phyloP scores from a whole-genome alignment of 2,329 filamentous ascomycete species.

The Nannizziopsis arthrosporioides region DNA sequence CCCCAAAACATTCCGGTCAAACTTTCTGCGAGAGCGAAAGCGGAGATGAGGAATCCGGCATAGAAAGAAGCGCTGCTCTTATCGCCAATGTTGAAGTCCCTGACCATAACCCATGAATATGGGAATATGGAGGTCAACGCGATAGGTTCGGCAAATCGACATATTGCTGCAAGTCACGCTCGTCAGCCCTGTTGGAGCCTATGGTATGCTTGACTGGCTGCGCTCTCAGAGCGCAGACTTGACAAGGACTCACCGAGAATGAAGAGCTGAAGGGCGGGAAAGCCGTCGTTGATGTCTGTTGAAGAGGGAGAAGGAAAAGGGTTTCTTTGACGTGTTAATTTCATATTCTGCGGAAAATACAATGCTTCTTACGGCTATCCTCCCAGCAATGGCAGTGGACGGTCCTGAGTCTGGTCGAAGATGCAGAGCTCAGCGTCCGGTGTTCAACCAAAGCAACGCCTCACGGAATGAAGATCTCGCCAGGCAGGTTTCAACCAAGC shows the following conservation, averaged over 20 bases:
- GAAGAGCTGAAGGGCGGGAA: conserved; percentile 72
- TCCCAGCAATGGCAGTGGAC: conserved; percentile 13
- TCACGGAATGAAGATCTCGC: background rate
- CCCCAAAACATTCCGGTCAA: conserved; percentile 65
- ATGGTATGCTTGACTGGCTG: background rate
- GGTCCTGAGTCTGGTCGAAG: background rate
- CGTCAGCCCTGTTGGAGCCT: background rate
- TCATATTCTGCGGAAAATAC: conserved; percentile 42
- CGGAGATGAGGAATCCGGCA: conserved; percentile 74
- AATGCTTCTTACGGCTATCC: conserved; percentile 43
- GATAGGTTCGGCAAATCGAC: conserved; percentile 83
- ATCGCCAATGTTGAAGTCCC: conserved; percentile 59
- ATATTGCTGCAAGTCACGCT: conserved; percentile 53
- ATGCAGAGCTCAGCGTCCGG: background rate
- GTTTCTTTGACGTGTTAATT: conserved; percentile 46
- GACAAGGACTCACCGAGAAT: conserved; percentile 55
- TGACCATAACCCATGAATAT: conserved; percentile 76
- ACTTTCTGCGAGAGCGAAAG: conserved; percentile 71
- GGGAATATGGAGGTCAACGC: conserved; percentile 88
- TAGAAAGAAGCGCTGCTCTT: conserved; percentile 73
- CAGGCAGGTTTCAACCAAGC: conserved; percentile 11
- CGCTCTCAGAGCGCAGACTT: no score
- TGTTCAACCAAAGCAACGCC: conserved; percentile 1
- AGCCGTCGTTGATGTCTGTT: conserved; percentile 56
- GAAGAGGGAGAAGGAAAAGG: conserved; percentile 15